Conservation (phyloP, 1,284 basidiomycete genomes). For the Marasmius oreades region DNA sequence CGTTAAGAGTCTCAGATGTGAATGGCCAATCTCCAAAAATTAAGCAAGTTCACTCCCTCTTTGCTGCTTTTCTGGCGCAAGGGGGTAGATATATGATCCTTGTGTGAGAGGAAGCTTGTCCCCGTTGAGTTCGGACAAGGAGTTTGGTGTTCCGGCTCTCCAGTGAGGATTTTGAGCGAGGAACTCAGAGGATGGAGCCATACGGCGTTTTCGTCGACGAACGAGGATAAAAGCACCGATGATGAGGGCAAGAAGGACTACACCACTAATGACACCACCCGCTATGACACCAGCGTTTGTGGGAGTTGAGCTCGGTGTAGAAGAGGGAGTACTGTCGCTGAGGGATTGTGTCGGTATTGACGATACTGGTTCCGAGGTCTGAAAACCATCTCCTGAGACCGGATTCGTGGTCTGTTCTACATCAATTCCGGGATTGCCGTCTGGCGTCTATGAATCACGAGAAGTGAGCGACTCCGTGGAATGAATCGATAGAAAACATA, state of each 20-base stretch:
- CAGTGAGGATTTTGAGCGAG: slow-evolving; percentile 15
- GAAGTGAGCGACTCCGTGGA: too few relatives aligned
- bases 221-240: slow-evolving; percentile 31
- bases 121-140: not conserved
- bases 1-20: not conserved
- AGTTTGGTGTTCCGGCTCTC: not conserved
- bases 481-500: not conserved
- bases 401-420: too few relatives aligned
- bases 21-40: not conserved
- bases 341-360: not conserved
- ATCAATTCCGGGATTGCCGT: too few relatives aligned
- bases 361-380: too few relatives aligned
- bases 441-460: too few relatives aligned
- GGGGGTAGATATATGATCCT: not conserved
- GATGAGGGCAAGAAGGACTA: slow-evolving; percentile 27
- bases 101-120: not conserved
- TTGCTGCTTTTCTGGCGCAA: not conserved
- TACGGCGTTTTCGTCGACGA: slow-evolving; percentile 31
- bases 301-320: too few relatives aligned
- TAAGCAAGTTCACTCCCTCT: not conserved
- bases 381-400: too few relatives aligned
- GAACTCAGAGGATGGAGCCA: slow-evolving; percentile 50
- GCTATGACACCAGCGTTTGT: slow-evolving; percentile 38
- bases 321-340: not conserved
- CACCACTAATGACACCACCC: slow-evolving; percentile 39